Evolutionary conservation across 2,329 filamentous ascomycete genomes (phyloP), one percentile per base, ranked within the genome.

Genomic region (Aspergillus arachidicola): DNA sequence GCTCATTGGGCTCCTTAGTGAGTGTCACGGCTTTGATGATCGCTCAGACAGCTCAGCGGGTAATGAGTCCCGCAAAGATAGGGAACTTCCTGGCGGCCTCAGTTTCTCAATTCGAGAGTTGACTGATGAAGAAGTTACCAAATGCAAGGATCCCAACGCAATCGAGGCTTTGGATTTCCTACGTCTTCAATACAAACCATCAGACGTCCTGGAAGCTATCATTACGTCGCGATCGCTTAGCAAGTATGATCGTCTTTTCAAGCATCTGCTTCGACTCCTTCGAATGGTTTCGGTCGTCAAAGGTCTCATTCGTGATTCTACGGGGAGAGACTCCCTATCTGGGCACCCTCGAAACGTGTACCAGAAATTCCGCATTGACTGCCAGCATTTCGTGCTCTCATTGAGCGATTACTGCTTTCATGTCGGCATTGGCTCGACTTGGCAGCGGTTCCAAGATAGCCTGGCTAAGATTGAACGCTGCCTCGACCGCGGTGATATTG

Each of bases 151-250:
- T 70, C 89, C 93, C 0, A 86, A 92, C 73, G 91, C 90, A 0
- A 84, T 98, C 21, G 89, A 94, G 73, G 95, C 95, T 0, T 83
- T 98, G n/a, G 95, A 98, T 77, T 98, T 99, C 72, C 82, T 99
- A 19, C 88, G 92, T 1, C 81, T 99, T 9, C 91, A 93, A 53
- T 98, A 97, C 78, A 91, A 90, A 46, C 85, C 93, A 0, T 90
- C 93, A 0, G 77, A 85, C 0, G 87, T 92, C 1, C 81, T 98
- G 0, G 84, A 89, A 46, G 83, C 88, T 0, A 84, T 98, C 65
- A 89, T 99, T 48, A 93, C 92, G 0, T 83, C 87, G 0, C 76
- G 83, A 0, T 85, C 90, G 1, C 79, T 98, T 12, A 81, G 88
- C 60, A 93, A 93, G 69, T 98, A 97, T 72, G 95, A 98, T 75